Evolutionary conservation across 495 filamentous ascomycete genomes (phyloP), one percentile per base, ranked within the genome.

Genomic region (Podospora pseudopauciseta): DNA sequence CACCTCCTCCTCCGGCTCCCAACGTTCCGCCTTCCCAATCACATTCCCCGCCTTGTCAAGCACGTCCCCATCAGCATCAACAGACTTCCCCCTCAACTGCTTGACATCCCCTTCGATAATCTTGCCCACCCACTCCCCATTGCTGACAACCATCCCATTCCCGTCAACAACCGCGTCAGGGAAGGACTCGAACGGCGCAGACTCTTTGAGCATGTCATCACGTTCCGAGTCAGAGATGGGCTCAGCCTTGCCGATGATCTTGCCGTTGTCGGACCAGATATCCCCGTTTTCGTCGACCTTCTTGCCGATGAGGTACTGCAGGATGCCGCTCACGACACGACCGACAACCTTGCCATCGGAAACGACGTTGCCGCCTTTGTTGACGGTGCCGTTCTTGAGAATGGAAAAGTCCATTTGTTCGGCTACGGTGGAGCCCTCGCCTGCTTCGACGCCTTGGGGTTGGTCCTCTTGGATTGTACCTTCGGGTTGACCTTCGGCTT

Each of bases 31-130:
- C 64, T 88, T 88, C 63, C 92, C 92, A 70, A 92, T 89, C 59
- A 89, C 85, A 73, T 93, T 94, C 55, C 92, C 92, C 62, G 86
- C 86, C 71, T 87, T 89, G 75, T 94, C 92, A 44, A 93, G 79
- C 68, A 96, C 90, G 67, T 95, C 92, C 13, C 92, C 92, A 73
- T 96, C 92, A 49, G 90, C 84, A 72, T 95, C 92, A 57, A 95
- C 91, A 19, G 82, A 77, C 70, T 90, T 89, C n/a, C 92, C 92
- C 55, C 89, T 82, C 13, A 96, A 86, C 63, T 85, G 85, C 80
- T 90, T 90, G 18, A 87, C 68, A 65, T 96, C 91, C 53, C 92
- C 92, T 66, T 93, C 87, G n/a, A 90, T 79, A 27, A 96, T 81
- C 65, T 86, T 81, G 28, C 92, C 92, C 60, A 96, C 86, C 62